Base-by-base conservation (phyloP, 2,329 filamentous ascomycete genomes). In the Bipolaris gigantea region DNA sequence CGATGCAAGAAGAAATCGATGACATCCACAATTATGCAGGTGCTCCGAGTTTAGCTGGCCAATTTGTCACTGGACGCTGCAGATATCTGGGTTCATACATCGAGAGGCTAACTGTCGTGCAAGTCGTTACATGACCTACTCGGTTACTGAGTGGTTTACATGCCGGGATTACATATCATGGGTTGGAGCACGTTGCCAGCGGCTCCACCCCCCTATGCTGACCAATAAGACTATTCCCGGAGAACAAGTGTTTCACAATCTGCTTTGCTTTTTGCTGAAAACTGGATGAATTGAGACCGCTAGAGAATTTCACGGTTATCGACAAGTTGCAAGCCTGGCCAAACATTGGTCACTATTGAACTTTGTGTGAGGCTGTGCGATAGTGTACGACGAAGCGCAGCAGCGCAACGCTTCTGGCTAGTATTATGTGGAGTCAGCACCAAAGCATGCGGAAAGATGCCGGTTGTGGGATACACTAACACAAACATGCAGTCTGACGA, bases 291-390 rank as follows among this genome's bases (percentile, higher is more conserved):
- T 39, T 18, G 18, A 41, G 41, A 23, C 51, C 35, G 47, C 47
- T 54, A 54, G 51, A 54, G 19, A 50, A 54, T 16, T 25, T 19
- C 27, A 41, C 35, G 34, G 45, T 27, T 54, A 54, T 54, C 46
- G 38, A 41, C 50, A 35, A 38, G 51, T 42, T 54, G 30, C 13
- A 34, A 40, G 21, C 21, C 47, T 50, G 23, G 34, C 30, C 33
- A 27, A 25, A 35, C 33, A 25, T 15, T 34, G 41, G 51, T n/a
- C 30, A 21, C 41, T 50, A 54, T 18, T 21, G 39, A 23, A 21
- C 10, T 40, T 19, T 40, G 48, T 49, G 33, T 38, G 23, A 21
- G 16, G 18, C 18, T 42, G 48, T 43, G 16, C 23, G 42, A 55
- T 51, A 33, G 38, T 50, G 50, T 53, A 47, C 33, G 10, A 53